Conservation (phyloP, 176 grass and related monocot species). For the Tillandsia fasciculata region DNA sequence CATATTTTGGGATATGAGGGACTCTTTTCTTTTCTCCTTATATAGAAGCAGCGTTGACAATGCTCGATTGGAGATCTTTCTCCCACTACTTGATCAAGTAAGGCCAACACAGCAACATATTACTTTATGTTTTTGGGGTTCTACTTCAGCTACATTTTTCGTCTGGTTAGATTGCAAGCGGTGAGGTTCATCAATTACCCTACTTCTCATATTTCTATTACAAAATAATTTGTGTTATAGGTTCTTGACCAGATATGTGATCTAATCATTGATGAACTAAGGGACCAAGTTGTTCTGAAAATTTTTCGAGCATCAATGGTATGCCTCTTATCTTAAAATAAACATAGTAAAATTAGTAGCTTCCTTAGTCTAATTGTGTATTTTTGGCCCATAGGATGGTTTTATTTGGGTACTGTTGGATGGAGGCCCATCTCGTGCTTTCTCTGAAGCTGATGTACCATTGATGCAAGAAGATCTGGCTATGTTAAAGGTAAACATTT, state of each 20-base stretch:
- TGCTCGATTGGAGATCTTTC: slow-evolving; percentile 63
- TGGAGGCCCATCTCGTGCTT: slow-evolving; percentile 78
- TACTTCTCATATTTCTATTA: not conserved
- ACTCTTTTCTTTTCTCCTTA: slow-evolving; percentile 71
- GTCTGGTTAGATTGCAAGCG: not conserved
- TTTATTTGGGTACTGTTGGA: slow-evolving; percentile 76
- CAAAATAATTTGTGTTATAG: slow-evolving; percentile 28
- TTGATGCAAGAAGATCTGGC: slow-evolving; percentile 71
- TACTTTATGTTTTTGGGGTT: slow-evolving; percentile 1
- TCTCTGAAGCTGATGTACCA: slow-evolving; percentile 60
- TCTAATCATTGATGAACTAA: slow-evolving; percentile 64
- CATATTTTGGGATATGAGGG: slow-evolving; percentile 77
- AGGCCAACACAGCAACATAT: slow-evolving; percentile 17
- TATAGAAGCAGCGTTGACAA: slow-evolving; percentile 50
- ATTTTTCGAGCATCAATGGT: slow-evolving; percentile 87
- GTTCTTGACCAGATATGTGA: slow-evolving; percentile 80
- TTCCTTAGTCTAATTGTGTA: slow-evolving; percentile 21
- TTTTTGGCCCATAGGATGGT: slow-evolving; percentile 46
- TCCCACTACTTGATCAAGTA: slow-evolving; percentile 73
- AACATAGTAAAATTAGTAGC: slow-evolving; percentile 9
- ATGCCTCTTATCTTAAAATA: slow-evolving; percentile 12
- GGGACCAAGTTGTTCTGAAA: slow-evolving; percentile 76
- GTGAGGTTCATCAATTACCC: not conserved
- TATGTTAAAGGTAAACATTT: slow-evolving; percentile 60
- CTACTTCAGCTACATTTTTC: not conserved